These are phyloP conservation scores for Pinus taeda DNA, from an alignment of 75 land plant species.

Conservation along the genomic window DNA sequence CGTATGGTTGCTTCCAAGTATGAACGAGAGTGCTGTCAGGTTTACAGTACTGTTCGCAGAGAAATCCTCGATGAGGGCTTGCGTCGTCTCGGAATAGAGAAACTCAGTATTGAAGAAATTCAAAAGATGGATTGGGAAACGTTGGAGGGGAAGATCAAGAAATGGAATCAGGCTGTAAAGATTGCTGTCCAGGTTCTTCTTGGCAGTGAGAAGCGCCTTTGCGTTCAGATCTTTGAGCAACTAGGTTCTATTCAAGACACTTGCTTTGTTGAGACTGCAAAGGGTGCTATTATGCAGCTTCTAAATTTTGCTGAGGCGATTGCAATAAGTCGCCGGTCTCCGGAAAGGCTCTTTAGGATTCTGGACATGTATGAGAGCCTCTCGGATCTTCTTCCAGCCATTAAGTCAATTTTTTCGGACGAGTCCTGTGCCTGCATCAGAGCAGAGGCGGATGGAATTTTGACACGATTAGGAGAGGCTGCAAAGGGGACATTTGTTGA, in stretches of 20 bases:
- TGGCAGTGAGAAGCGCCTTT: slow-evolving; percentile 61
- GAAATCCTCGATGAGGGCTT: slow-evolving; percentile 52
- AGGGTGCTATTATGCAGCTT: slow-evolving; percentile 53
- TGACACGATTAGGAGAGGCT: slow-evolving; percentile 36
- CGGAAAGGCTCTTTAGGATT: slow-evolving; percentile 87
- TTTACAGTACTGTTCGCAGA: slow-evolving; percentile 34
- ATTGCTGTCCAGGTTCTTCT: slow-evolving; percentile 48
- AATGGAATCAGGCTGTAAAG: slow-evolving; percentile 76
- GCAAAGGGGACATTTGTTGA: slow-evolving; percentile 42
- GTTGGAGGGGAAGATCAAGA: slow-evolving; percentile 49
- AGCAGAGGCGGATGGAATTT: slow-evolving; percentile 47
- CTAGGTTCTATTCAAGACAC: slow-evolving; percentile 14
- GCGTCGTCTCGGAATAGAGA: slow-evolving; percentile 48
- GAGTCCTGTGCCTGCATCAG: slow-evolving; percentile 29
- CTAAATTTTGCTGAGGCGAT: slow-evolving; percentile 80
- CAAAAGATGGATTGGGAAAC: slow-evolving; percentile 54
- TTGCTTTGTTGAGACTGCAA: slow-evolving; percentile 58
- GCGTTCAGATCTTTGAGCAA: slow-evolving; percentile 56
- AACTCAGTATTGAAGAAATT: slow-evolving; percentile 53
- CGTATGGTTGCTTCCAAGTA: slow-evolving; percentile 43
- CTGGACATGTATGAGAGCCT: slow-evolving; percentile 79
- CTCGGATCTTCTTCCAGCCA: slow-evolving; percentile 36
- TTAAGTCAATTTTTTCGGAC: slow-evolving; percentile 36
- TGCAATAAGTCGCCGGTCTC: slow-evolving; percentile 59
- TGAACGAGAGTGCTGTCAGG: slow-evolving; percentile 48